Percentiles rank a stretch among this genome's conserved stretches.
Evolutionary conservation across 2,329 filamentous ascomycete genomes (phyloP).

Genomic region (Simplicillium aogashimaense): DNA sequence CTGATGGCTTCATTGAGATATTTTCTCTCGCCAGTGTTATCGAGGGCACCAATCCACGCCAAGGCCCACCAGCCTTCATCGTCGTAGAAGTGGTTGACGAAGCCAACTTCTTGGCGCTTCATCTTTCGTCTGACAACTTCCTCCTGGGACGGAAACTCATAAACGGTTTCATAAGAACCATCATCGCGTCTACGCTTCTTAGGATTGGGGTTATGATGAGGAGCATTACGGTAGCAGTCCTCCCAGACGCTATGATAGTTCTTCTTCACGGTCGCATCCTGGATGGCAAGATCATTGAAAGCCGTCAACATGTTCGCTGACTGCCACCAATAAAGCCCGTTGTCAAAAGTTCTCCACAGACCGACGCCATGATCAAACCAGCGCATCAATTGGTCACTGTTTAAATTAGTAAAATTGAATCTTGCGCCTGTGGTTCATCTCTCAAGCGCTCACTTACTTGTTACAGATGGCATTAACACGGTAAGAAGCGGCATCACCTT

Average conservation of each 20-base stretch:
- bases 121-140: no score
- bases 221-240: not conserved
- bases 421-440: no score
- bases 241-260: not conserved
- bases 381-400: slow-evolving; percentile 1
- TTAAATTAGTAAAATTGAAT: not conserved
- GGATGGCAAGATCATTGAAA: not conserved
- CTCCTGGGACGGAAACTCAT: no score
- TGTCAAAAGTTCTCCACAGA: not conserved
- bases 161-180: no score
- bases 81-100: slow-evolving; percentile 30
- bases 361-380: not conserved
- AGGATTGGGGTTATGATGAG: not conserved
- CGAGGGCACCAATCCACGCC: slow-evolving; percentile 44
- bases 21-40: slow-evolving; percentile 32
- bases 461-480: slow-evolving; percentile 1
- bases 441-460: not conserved
- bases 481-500: not conserved
- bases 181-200: no score
- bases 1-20: slow-evolving; percentile 41
- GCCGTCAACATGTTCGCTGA: not conserved
- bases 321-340: not conserved
- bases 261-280: not conserved
- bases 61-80: slow-evolving; percentile 56
- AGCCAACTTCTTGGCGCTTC: not conserved